These are phyloP conservation scores for Aspergillus cavernicola DNA, from an alignment of 495 filamentous ascomycete genomes.

Conservation along the genomic window DNA sequence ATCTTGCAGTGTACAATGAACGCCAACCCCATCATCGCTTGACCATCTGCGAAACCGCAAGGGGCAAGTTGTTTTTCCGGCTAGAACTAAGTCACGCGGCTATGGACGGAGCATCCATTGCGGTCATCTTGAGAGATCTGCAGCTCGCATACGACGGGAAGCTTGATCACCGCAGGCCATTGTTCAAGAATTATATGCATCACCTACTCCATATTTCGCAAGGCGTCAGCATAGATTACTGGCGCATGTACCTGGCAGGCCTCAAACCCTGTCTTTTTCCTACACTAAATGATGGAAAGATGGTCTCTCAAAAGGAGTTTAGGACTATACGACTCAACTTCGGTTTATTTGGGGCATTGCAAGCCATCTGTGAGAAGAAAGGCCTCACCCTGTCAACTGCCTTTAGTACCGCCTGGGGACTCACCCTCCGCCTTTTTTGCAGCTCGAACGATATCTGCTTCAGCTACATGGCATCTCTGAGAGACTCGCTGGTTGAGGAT, in stretches of 20 bases:
- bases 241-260: slow-evolving; percentile 47
- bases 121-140: slow-evolving; percentile 45
- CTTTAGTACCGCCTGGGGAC: slow-evolving; percentile 51
- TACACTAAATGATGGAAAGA: slow-evolving; percentile 32
- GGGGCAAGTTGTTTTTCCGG: slow-evolving; percentile 42
- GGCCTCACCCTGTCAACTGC: slow-evolving; percentile 50
- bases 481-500: slow-evolving; percentile 43
- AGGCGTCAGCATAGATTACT: slow-evolving; percentile 46
- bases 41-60: slow-evolving; percentile 41
- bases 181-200: slow-evolving; percentile 53
- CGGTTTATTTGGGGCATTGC: slow-evolving; percentile 25
- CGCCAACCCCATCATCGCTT: slow-evolving; percentile 43
- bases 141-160: slow-evolving; percentile 45
- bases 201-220: slow-evolving; percentile 39
- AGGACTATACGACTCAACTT: slow-evolving; percentile 37
- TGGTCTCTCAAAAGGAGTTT: slow-evolving; percentile 18
- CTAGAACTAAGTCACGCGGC: slow-evolving; percentile 56
- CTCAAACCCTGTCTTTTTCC: slow-evolving; percentile 54
- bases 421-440: slow-evolving; percentile 49
- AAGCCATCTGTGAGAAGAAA: slow-evolving; percentile 41
- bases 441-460: slow-evolving; percentile 51
- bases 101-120: slow-evolving; percentile 49
- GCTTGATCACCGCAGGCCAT: slow-evolving; percentile 33
- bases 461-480: slow-evolving; percentile 50
- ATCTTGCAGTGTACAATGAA: slow-evolving; percentile 33